Conservation (phyloP, 345 rosid genomes). For the Gossypium stocksii region DNA sequence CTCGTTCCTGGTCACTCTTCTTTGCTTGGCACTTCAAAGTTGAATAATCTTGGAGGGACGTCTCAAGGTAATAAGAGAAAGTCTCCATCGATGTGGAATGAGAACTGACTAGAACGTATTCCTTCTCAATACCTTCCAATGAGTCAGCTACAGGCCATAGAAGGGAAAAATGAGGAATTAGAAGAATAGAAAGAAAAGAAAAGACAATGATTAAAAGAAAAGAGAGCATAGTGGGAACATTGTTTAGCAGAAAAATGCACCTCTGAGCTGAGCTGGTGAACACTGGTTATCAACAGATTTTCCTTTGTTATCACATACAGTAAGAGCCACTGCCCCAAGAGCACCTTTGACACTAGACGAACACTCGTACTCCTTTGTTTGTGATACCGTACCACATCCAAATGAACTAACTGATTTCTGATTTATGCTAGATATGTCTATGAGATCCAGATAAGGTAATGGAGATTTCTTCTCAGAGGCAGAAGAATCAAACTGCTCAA, state of each 20-base stretch:
- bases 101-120: slow-evolving; percentile 62
- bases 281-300: slow-evolving; percentile 35
- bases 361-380: slow-evolving; percentile 15
- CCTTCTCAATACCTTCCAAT: slow-evolving; percentile 64
- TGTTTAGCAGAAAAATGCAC: slow-evolving; percentile 26
- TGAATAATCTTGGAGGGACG: slow-evolving; percentile 50
- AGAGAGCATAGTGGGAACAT: slow-evolving; percentile 3
- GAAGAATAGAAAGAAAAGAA: not conserved
- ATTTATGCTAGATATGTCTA: slow-evolving; percentile 14
- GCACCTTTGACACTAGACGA: slow-evolving; percentile 20
- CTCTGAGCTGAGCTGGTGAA: slow-evolving; percentile 38
- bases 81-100: slow-evolving; percentile 47
- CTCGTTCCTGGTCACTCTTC: slow-evolving; percentile 32
- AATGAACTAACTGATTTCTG: slow-evolving; percentile 26
- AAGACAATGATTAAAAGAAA: not conserved
- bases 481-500: slow-evolving; percentile 30
- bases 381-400: slow-evolving; percentile 19
- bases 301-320: slow-evolving; percentile 25
- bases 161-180: slow-evolving; percentile 20
- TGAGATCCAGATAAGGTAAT: slow-evolving; percentile 17
- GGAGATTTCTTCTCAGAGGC: slow-evolving; percentile 34
- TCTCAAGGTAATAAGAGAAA: slow-evolving; percentile 50
- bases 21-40: slow-evolving; percentile 30
- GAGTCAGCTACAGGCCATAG: slow-evolving; percentile 45
- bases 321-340: slow-evolving; percentile 15